Percentiles rank a stretch among this genome's conserved stretches.
Evolutionary conservation across 257 asterid genomes (phyloP).

Genomic region (Fraxinus anomala): DNA sequence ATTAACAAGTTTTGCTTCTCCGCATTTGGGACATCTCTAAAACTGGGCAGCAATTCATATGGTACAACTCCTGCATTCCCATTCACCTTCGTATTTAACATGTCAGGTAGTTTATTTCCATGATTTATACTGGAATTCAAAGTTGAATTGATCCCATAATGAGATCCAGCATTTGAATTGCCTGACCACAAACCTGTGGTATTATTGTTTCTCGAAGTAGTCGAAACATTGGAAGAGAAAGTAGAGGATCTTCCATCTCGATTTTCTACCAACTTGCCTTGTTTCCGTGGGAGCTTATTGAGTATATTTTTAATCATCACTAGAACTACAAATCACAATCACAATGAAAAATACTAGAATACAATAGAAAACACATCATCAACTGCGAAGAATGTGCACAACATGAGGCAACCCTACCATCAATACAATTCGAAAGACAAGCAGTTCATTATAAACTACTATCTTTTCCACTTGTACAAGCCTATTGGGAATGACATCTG

Average conservation of each 20-base stretch:
- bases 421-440: constrained; percentile 13
- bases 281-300: constrained; percentile 76
- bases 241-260: constrained; percentile 67
- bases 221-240: constrained; percentile 45
- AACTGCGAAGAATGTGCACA: not conserved
- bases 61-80: constrained; percentile 52
- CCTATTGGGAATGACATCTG: constrained; percentile 45
- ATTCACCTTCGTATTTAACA: constrained; percentile 40
- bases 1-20: constrained; percentile 77
- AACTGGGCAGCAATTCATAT: constrained; percentile 74
- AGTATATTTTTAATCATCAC: constrained; percentile 77
- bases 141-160: constrained; percentile 35
- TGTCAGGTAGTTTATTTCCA: constrained; percentile 38
- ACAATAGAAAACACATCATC: constrained; percentile 7
- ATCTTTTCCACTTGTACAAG: constrained; percentile 15
- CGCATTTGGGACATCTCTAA: constrained; percentile 71
- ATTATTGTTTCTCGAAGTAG: constrained; percentile 47
- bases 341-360: constrained; percentile 12
- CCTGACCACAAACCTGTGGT: constrained; percentile 41
- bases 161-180: constrained; percentile 37
- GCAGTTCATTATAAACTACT: not conserved
- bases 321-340: constrained; percentile 37
- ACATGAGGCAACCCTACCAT: constrained; percentile 23
- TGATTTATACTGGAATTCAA: constrained; percentile 41
- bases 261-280: constrained; percentile 57